Evolutionary conservation across 495 filamentous ascomycete genomes (phyloP).

Genomic region (Amniculicola lignicola): DNA sequence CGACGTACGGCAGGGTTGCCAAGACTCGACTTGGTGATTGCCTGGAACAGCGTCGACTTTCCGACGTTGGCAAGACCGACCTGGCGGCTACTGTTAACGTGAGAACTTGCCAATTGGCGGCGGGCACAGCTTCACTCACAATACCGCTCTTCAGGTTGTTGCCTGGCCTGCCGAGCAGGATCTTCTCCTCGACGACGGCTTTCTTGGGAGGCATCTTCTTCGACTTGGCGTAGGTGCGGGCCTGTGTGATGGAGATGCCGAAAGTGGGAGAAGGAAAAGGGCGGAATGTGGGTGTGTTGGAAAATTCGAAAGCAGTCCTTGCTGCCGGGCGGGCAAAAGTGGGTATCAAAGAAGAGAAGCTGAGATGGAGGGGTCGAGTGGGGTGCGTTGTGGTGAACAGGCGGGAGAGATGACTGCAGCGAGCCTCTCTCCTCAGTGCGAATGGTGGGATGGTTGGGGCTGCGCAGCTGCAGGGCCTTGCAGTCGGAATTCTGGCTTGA

Average conservation of each 20-base stretch:
- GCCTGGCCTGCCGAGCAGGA: conserved; percentile 87
- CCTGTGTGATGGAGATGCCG: conserved; percentile 38
- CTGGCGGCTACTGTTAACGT: conserved; percentile 49
- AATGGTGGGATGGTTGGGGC: no score
- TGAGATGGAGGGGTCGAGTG: conserved; percentile 40
- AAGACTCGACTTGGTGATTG: conserved; percentile 94
- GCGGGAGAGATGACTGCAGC: conserved; percentile 33
- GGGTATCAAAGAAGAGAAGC: conserved; percentile 58
- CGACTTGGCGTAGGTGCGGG: conserved; percentile 39
- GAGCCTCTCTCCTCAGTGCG: conserved; percentile 21
- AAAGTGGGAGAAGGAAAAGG: conserved; percentile 14
- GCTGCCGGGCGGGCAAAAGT: conserved; percentile 51
- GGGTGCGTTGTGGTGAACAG: conserved; percentile 46
- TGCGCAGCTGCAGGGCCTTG: background rate
- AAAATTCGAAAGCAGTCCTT: conserved; percentile 54
- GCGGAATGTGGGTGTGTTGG: no score
- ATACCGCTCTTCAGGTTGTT: conserved; percentile 99
- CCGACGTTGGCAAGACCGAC: conserved; percentile 99
- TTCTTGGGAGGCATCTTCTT: conserved; percentile 78
- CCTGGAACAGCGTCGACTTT: conserved; percentile 99
- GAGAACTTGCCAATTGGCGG: conserved; percentile 27
- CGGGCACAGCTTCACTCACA: conserved; percentile 65
- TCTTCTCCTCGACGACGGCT: conserved; percentile 65
- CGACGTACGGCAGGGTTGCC: conserved; percentile 87
- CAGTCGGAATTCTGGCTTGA: background rate